Percentiles rank a stretch among this genome's conserved stretches.
These are phyloP conservation scores for Vinca major DNA, from an alignment of 305 asterid genomes.

Conservation along the genomic window DNA sequence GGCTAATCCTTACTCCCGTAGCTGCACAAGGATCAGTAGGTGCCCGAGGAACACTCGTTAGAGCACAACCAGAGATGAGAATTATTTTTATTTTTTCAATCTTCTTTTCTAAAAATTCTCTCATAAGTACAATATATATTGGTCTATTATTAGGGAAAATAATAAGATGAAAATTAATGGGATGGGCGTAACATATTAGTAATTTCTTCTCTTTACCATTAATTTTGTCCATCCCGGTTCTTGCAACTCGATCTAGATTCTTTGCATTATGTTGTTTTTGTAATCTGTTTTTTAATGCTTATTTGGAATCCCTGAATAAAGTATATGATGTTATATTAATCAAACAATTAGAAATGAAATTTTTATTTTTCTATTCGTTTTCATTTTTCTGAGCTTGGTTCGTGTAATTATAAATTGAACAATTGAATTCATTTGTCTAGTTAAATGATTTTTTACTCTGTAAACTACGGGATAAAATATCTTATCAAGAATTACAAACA, in stretches of 20 bases:
- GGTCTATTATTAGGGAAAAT: not conserved
- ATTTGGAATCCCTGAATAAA: not conserved
- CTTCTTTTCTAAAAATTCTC: not conserved
- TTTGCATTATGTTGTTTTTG: not conserved
- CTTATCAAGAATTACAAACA: too few species aligned
- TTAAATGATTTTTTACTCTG: too few species aligned
- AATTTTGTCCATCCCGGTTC: not conserved
- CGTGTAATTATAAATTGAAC: too few species aligned
- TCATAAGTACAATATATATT: not conserved
- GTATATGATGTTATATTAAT: not conserved
- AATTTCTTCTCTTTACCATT: not conserved
- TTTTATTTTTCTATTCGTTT: not conserved
- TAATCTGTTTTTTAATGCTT: not conserved
- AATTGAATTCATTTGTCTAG: too few species aligned
- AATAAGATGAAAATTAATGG: not conserved
- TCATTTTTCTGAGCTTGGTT: too few species aligned
- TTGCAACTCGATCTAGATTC: not conserved
- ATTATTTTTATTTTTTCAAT: not conserved
- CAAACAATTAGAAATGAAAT: not conserved
- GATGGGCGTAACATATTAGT: not conserved
- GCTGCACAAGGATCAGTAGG: constrained; percentile 19
- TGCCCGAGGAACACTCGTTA: constrained; percentile 14
- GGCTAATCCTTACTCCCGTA: constrained; percentile 21
- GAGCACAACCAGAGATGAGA: not conserved
- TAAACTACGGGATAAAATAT: too few species aligned